Base-by-base conservation (phyloP, 2,329 filamentous ascomycete genomes). In the Cryphonectria radicalis region DNA sequence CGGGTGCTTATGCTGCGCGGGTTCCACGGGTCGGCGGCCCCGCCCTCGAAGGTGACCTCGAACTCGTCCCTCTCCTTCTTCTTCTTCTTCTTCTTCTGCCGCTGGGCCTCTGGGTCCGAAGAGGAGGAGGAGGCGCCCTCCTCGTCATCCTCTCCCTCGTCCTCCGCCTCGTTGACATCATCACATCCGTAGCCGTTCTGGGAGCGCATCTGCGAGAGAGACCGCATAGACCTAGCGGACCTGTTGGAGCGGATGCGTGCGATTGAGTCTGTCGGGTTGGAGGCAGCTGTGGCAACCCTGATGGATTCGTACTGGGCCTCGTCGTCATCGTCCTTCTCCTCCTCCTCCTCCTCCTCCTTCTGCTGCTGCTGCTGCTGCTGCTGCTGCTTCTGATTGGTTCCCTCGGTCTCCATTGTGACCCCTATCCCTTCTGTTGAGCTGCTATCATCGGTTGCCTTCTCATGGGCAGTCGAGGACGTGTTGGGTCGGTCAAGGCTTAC, bases 31-130 rank as follows among this genome's bases (percentile, higher is more conserved):
- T 98, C 95, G 64, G 84, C 82, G 71, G 94, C 90, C 6, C 86
- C 86, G 19, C 73, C 74, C 55, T 95, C 92, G 88, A 92, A 98
- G 8, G 81, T 81, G 28, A 98, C 94, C 73, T 93, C 87, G 76
- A 89, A 95, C 0, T 87, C 84, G 43, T 53, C 43, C 28, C 8
- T 35, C 8, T 40, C 32, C 28, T 69, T 63, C 28, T 6, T 22
- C 68, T 81, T 82, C 17, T 81, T 80, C 11, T 81, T 80, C 11
- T 66, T 40, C 11, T 64, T 40, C 11, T 66, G 67, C 22, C 43
- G 43, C 32, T 67, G 35, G 13, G 35, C 65, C 32, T 55, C 65
- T 43, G 53, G 55, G 46, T 69, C 53, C 14, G 66, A 60, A 19
- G 71, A 50, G 42, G 66, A 50, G 11, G 53, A 32, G 28, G 13